phyloP scores from a whole-genome alignment of 768 basidiomycete species.

The Inosperma sp. region DNA sequence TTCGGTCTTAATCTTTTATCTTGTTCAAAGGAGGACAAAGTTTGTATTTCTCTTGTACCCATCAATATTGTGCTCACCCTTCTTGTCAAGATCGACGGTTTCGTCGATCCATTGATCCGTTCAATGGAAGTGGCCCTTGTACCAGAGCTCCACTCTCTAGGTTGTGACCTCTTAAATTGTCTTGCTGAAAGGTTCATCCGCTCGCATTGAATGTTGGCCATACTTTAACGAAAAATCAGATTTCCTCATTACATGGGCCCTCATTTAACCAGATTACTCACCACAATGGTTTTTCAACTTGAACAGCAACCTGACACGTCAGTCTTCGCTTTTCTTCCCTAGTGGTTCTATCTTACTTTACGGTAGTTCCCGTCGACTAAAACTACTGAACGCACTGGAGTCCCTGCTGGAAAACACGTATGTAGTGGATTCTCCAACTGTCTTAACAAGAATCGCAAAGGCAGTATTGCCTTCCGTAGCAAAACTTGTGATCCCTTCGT shows the following conservation, averaged over 20 bases:
- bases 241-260: conserved; percentile 51
- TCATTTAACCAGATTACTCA: conserved; percentile 48
- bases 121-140: conserved; percentile 51
- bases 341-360: conserved; percentile 5
- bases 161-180: conserved; percentile 46
- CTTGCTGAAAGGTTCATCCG: conserved; percentile 46
- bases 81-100: conserved; percentile 39
- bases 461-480: conserved; percentile 48
- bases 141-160: conserved; percentile 49
- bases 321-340: conserved; percentile 17
- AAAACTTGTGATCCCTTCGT: conserved; percentile 38
- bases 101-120: conserved; percentile 47
- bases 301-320: conserved; percentile 53
- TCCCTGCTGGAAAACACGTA: conserved; percentile 41
- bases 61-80: conserved; percentile 5
- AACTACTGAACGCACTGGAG: conserved; percentile 43
- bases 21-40: conserved; percentile 47
- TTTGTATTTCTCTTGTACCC: conserved; percentile 12
- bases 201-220: neutral
- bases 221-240: conserved; percentile 33
- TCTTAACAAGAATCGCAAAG: conserved; percentile 51
- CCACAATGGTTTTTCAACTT: conserved; percentile 52
- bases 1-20: conserved; percentile 49
- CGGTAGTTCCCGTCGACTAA: conserved; percentile 34
- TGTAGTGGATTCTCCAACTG: conserved; percentile 43